A percentile compares a stretch with the other conserved stretches of the same genome.
phyloP scores from a whole-genome alignment of 2,329 filamentous ascomycete genomes.

The Cryphonectria parasitica region DNA sequence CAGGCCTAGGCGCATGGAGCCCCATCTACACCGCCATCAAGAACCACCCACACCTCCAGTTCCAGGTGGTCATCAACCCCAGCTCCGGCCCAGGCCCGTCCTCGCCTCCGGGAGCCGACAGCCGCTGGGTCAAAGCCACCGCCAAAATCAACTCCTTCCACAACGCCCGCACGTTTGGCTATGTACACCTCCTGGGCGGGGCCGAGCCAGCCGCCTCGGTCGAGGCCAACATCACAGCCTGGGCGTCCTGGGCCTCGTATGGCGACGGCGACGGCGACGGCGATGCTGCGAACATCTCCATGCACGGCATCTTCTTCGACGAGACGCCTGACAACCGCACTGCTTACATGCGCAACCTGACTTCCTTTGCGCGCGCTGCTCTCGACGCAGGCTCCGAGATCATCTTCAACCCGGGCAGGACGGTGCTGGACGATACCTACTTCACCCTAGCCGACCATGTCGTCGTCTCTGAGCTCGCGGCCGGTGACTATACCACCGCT shows the following conservation, averaged over 20 bases:
- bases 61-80: conserved; percentile 25
- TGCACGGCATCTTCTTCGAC: conserved; percentile 13
- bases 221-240: conserved; percentile 14
- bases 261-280: too few relatives aligned
- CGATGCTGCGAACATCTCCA: background rate
- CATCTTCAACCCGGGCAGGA: conserved; percentile 9
- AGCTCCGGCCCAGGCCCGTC: conserved; percentile 18
- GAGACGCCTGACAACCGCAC: conserved; percentile 2
- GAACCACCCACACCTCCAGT: conserved; percentile 13
- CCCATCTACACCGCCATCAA: conserved; percentile 9
- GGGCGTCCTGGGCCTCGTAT: conserved; percentile 5
- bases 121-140: background rate
- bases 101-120: background rate
- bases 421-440: background rate
- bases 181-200: conserved; percentile 13
- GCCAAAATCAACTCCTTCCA: conserved; percentile 7
- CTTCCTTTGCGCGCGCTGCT: background rate
- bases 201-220: background rate
- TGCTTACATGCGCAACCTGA: background rate
- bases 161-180: conserved; percentile 13
- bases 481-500: background rate
- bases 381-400: background rate
- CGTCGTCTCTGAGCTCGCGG: conserved; percentile 7
- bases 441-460: conserved; percentile 5
- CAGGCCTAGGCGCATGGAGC: conserved; percentile 5